Base-by-base conservation (phyloP, 345 rosid species). In the Eutrema japonicum region DNA sequence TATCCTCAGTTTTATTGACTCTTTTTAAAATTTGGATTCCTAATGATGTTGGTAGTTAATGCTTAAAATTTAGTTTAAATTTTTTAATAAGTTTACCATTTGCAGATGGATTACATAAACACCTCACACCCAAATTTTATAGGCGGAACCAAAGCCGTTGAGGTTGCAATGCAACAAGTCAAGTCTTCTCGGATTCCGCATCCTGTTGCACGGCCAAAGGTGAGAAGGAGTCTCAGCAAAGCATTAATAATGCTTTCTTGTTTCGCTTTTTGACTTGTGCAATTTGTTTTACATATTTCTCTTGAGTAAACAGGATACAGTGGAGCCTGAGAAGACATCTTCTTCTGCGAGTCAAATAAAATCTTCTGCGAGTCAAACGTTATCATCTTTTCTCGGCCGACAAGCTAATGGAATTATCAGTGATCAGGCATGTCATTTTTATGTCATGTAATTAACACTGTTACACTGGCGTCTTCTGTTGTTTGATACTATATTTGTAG, bases 91-190 rank as follows among this genome's bases (percentile, higher is more conserved):
- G 6, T 26, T 45, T 27, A 40, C 42, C 30, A 67, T 85, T 63
- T 63, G 67, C 89, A 94, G 98, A 94, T 94, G 97, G 98, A 85
- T 80, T 91, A 94, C 75, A 89, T 91, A 70, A 89, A 94, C 73
- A 94, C 98, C 53, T 91, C 97, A 43, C 96, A 94, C 83, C 92
- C 93, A 65, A 91, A 85, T 74, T 94, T 94, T 83, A 72, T 89
- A 33, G 96, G 98, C 63, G 98, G 98, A 64, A 89, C 89, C 70
- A 94, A 84, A 84, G 97, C 98, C 70, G 93, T 91, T 45, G 95
- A 94, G 81, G 68, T 41, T 57, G 96, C 96, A 41, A 66, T 73
- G 70, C 97, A 91, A 64, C 92, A 88, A 75, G 72, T 89, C 62
- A 91, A 82, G 78, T 82, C 89, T 70, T 83, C 93, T 46, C 82